Evolutionary conservation across 2,329 filamentous ascomycete species (phyloP), one percentile per base, ranked within the genome.

Genomic region (Xenoacremonium recifei): DNA sequence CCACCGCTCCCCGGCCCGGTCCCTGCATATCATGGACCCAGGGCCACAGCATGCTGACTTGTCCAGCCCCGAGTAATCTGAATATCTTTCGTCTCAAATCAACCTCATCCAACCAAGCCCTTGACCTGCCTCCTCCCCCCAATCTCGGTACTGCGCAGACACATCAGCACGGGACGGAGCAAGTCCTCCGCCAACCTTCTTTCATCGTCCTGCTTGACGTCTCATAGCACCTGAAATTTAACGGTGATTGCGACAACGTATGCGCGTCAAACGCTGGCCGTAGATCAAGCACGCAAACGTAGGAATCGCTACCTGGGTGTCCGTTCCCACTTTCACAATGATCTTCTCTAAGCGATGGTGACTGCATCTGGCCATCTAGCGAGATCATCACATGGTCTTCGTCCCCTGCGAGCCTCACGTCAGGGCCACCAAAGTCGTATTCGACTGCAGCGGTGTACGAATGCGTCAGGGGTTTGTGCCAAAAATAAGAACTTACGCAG

Each of bases 11-110:
- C 15, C 18, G n/a, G n/a, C n/a, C n/a, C 27, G 35, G 35, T 37
- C 39, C 39, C 44, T 46, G 44, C 39, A 42, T 42, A 35, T 46
- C 43, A n/a, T n/a, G n/a, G n/a, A n/a, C n/a, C n/a, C n/a, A n/a
- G n/a, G n/a, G n/a, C n/a, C n/a, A n/a, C n/a, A n/a, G n/a, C n/a
- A n/a, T n/a, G n/a, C n/a, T n/a, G n/a, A n/a, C n/a, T n/a, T n/a
- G n/a, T n/a, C n/a, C 37, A 20, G 29, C 21, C 29, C 29, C 16
- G 9, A 20, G 23, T 42, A 34, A 19, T 18, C 23, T 10, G 25
- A 13, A 20, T 6, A 21, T 13, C 12, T 19, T 21, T 20, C 39
- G 30, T 21, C 21, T 36, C n/a, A n/a, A n/a, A 32, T 16, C 10
- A 6, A 32, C 6, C 9, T 16, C 15, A 32, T 32, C 29, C 7